Conservation (phyloP, 2,329 filamentous ascomycete genomes). For the Emmonsia crescens region DNA sequence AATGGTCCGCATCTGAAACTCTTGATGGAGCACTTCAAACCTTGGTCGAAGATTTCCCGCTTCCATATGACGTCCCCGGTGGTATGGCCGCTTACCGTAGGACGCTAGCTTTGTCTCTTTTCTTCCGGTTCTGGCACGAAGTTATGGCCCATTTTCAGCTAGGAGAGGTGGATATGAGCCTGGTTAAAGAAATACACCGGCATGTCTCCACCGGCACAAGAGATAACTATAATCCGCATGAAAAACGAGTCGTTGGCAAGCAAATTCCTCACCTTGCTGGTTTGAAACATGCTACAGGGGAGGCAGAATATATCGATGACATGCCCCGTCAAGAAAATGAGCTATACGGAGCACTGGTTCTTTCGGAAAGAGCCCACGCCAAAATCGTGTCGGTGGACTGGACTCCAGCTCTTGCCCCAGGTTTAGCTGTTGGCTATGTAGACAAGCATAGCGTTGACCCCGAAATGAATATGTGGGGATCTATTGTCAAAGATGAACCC, state of each 20-base stretch:
- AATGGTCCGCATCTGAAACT: conserved; percentile 61
- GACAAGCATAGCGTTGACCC: conserved; percentile 65
- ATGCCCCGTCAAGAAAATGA: conserved; percentile 71
- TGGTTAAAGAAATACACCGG: conserved; percentile 65
- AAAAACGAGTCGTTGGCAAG: conserved; percentile 66
- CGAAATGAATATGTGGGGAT: conserved; percentile 71
- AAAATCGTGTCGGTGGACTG: conserved; percentile 66
- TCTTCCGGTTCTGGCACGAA: conserved; percentile 88
- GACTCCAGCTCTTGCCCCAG: conserved; percentile 58
- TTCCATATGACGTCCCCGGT: conserved; percentile 74
- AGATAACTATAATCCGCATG: conserved; percentile 58
- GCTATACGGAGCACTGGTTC: conserved; percentile 65
- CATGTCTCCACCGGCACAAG: conserved; percentile 64
- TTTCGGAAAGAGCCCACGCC: conserved; percentile 72
- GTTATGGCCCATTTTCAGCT: conserved; percentile 51
- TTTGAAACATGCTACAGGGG: conserved; percentile 74
- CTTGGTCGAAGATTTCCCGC: conserved; percentile 65
- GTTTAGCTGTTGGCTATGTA: conserved; percentile 66
- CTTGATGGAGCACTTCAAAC: conserved; percentile 71
- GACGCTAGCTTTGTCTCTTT: conserved; percentile 71
- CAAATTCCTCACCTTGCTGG: conserved; percentile 71
- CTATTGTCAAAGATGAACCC: conserved; percentile 61
- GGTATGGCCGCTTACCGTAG: conserved; percentile 87
- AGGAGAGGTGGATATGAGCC: conserved; percentile 52
- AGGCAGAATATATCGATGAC: conserved; percentile 84